Evolutionary conservation across 176 grass and related monocot species (phyloP).

Genomic region (Echinochloa phyllopogon): DNA sequence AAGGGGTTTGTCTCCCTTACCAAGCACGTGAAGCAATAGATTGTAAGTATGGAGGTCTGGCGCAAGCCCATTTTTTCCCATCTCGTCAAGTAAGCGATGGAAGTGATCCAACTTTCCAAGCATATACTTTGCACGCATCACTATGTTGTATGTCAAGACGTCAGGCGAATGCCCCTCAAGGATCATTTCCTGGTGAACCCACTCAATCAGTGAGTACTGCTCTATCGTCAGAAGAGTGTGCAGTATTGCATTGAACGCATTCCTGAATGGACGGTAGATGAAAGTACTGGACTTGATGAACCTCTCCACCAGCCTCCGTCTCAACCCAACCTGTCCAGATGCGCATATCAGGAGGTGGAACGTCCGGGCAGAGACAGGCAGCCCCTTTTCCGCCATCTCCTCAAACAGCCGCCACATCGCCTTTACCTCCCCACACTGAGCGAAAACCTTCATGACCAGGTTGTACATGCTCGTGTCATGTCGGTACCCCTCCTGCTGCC

Average conservation of each 20-base stretch:
- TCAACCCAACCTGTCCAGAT: slow-evolving; percentile 68
- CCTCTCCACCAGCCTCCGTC: slow-evolving; percentile 70
- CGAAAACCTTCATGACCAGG: slow-evolving; percentile 79
- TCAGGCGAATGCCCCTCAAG: slow-evolving; percentile 71
- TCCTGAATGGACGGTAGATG: slow-evolving; percentile 76
- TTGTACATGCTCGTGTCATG: slow-evolving; percentile 75
- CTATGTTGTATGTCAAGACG: slow-evolving; percentile 87
- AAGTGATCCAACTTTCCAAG: slow-evolving; percentile 86
- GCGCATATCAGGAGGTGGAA: slow-evolving; percentile 85
- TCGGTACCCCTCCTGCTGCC: slow-evolving; percentile 63
- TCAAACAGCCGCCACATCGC: slow-evolving; percentile 86
- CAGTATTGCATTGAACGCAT: slow-evolving; percentile 86
- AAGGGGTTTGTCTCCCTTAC: slow-evolving; percentile 90
- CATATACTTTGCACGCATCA: slow-evolving; percentile 96
- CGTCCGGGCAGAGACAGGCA: slow-evolving; percentile 71
- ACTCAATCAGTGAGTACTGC: slow-evolving; percentile 85
- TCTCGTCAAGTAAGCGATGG: slow-evolving; percentile 84
- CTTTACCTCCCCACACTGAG: slow-evolving; percentile 78
- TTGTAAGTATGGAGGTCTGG: slow-evolving; percentile 93
- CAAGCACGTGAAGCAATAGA: slow-evolving; percentile 89
- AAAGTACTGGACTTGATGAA: slow-evolving; percentile 83
- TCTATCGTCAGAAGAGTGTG: slow-evolving; percentile 70
- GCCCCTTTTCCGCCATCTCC: slow-evolving; percentile 73
- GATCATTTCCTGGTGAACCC: slow-evolving; percentile 89
- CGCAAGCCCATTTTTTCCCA: slow-evolving; percentile 69